Conservation (phyloP, 306 rosid genomes). For the Parietaria judaica region DNA sequence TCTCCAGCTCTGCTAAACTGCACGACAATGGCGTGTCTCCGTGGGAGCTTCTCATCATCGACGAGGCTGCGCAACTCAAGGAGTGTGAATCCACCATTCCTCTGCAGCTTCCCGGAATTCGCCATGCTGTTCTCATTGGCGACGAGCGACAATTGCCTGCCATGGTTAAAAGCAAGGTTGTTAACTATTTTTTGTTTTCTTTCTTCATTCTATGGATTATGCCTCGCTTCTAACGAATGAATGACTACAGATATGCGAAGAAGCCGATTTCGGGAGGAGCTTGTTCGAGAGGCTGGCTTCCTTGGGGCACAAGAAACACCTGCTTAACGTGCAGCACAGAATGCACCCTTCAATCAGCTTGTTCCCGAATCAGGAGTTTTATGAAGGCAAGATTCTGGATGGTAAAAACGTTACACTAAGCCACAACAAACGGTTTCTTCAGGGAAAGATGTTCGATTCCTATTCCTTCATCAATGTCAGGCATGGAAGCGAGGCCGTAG, state of each 20-base stretch:
- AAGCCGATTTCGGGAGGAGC: slow-evolving; percentile 60
- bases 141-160: slow-evolving; percentile 70
- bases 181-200: neutral
- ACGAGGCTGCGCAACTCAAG: slow-evolving; percentile 68
- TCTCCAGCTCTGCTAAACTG: slow-evolving; percentile 48
- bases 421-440: slow-evolving; percentile 37
- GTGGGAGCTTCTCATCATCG: slow-evolving; percentile 36
- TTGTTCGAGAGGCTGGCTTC: slow-evolving; percentile 47
- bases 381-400: slow-evolving; percentile 34
- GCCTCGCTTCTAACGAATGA: neutral
- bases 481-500: slow-evolving; percentile 51
- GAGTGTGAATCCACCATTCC: slow-evolving; percentile 75
- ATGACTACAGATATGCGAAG: slow-evolving; percentile 28
- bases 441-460: slow-evolving; percentile 46
- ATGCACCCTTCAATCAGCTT: slow-evolving; percentile 66
- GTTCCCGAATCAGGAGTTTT: slow-evolving; percentile 57
- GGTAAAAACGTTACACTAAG: slow-evolving; percentile 36
- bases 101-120: slow-evolving; percentile 37
- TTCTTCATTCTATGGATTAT: neutral
- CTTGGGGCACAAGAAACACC: slow-evolving; percentile 37
- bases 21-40: slow-evolving; percentile 30
- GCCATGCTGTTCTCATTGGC: slow-evolving; percentile 57
- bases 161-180: slow-evolving; percentile 45
- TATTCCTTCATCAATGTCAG: slow-evolving; percentile 52
- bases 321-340: slow-evolving; percentile 53